Base-by-base conservation (phyloP, 352 stramenopile genomes). In the Globisporangium lucens region DNA sequence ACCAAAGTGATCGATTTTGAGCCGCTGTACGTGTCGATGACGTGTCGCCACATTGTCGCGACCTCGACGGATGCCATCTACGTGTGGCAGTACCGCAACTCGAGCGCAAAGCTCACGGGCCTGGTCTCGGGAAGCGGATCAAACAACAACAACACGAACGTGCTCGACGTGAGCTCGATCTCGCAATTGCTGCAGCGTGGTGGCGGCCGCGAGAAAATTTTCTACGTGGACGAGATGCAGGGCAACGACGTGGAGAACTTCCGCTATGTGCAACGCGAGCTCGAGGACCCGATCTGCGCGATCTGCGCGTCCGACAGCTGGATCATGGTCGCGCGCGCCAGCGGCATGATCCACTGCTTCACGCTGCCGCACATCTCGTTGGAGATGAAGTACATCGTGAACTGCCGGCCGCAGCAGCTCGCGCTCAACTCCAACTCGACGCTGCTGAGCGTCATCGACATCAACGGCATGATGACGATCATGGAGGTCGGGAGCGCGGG, bases 71-170 rank as follows among this genome's bases (percentile, higher is more conserved):
- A 94, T 49, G 89, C 83, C 4, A 93, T 98, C 22, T 98, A 97
- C 71, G 83, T 95, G 0, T 98, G 94, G 94, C 94, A 98, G 77
- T 98, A 98, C 71, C 91, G 89, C 46, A 93, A 92, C 38, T 86
- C 83, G 0, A 92, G 77, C 61, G 69, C 85, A 43, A 93, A 95
- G 60, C 73, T 95, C 46, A 91, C 87, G 35, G 82, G 85, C 6
- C 72, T 91, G 1, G 84, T 83, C 20, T 77, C 70, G 3, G 75
- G 77, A 8, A 74, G 51, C 10, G 49, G 38, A 56, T 69, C 53
- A 33, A 52, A 62, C 30, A 84, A 76, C 38, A 59, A 46, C 38
- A 46, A 46, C 38, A 2, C 75, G 30, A 79, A 79, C 38, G 62
- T 66, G 9, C 74, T 85, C 68, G 82, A 87, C 58, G 67, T 90